Percentiles rank a stretch among this genome's conserved stretches.
phyloP scores from a whole-genome alignment of 2,329 filamentous ascomycete species.

The Aspergillus ochraceoroseus region DNA sequence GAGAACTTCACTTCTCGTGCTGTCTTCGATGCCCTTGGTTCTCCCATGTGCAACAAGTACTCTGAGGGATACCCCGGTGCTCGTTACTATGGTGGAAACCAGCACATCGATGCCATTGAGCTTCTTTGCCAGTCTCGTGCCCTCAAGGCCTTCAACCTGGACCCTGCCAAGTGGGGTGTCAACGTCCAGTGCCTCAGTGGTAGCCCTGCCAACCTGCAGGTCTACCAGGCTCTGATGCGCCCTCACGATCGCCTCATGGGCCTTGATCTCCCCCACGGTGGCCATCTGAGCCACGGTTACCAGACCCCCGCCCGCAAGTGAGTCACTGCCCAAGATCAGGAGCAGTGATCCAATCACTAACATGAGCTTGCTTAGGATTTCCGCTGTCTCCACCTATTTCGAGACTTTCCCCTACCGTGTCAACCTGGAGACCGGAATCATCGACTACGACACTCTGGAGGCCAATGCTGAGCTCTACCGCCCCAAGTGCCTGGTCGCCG shows the following conservation, averaged over 20 bases:
- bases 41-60: constrained; percentile 98
- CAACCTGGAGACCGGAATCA: constrained; percentile 82
- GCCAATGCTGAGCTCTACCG: constrained; percentile 82
- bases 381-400: constrained; percentile 98
- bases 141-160: constrained; percentile 82
- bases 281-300: constrained; percentile 94
- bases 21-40: constrained; percentile 94
- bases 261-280: constrained; percentile 90
- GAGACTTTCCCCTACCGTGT: constrained; percentile 95
- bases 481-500: constrained; percentile 91
- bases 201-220: constrained; percentile 93
- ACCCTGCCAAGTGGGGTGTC: constrained; percentile 90
- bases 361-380: constrained; percentile 57
- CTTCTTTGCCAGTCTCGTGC: constrained; percentile 90
- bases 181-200: constrained; percentile 94
- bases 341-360: constrained; percentile 3
- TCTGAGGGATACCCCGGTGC: constrained; percentile 97
- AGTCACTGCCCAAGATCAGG: constrained; percentile 30
- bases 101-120: constrained; percentile 97
- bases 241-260: constrained; percentile 96
- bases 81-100: constrained; percentile 98
- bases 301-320: constrained; percentile 86
- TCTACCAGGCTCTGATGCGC: constrained; percentile 91
- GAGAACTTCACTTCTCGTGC: constrained; percentile 99
- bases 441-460: constrained; percentile 91